Base-by-base conservation (phyloP, 179 eudicot species). In the Carnegiea gigantea region DNA sequence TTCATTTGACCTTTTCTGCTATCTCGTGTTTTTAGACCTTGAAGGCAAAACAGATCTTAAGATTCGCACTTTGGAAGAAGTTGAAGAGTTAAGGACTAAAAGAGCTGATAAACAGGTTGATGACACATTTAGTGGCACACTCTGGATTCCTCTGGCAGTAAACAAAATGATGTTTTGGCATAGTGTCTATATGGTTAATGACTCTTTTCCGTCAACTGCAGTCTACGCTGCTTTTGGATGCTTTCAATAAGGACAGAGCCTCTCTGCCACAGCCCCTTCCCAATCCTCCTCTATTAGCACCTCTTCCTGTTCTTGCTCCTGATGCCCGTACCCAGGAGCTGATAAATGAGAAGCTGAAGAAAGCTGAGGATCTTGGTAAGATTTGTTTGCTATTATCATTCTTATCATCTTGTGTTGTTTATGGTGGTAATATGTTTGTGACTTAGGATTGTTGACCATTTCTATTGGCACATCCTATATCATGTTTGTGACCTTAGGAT, bases 81-180 rank as follows among this genome's bases (percentile, higher is more conserved):
- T 96, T 81, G 99, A 96, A 72, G 95, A 92, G 83, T 87, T 94
- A 49, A 88, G 99, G 86, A 91, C 88, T 71, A 81, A 86, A 85
- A 91, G 99, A 87, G 99, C 99, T 28, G 99, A 96, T 88, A 91
- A 87, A 85, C 99, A 96, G 99, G 99, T 96, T 85, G 73, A 38
- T 62, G 38, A 28, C 54, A 68, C 28, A 21, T 57, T 30, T 36
- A 68, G 43, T 70, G 9, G 21, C 44, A 70, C 23, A 36, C 36
- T 67, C 43, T 28, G 73, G 23, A 70, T 70, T 70, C 46, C 13
- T 30, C 1, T 33, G 73, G 73, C 20, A 17, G 6, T 67, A 24
- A 51, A 48, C 44, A 51, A 57, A 24, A 14, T 21, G 28, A 30
- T 51, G 3, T 7, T 33, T 76, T 9, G 48, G 17, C 30, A 17